These are phyloP conservation scores for Leccinum variicolor DNA, from an alignment of 768 basidiomycete species.

Conservation along the genomic window DNA sequence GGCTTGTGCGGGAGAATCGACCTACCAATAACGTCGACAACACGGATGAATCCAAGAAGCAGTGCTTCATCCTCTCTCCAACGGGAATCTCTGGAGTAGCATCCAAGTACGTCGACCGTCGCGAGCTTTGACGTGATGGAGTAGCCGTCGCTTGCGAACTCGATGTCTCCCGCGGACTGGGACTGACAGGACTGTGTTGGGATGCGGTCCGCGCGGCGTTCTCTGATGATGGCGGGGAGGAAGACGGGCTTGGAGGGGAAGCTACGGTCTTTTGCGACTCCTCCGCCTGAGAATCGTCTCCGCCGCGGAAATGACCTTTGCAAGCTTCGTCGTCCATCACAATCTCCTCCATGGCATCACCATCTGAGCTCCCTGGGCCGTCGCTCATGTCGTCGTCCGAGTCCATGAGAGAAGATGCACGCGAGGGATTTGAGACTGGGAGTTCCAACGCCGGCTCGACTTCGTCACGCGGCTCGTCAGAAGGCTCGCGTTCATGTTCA, in stretches of 20 bases:
- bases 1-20: constrained; percentile 6
- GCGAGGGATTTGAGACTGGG: constrained; percentile 55
- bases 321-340: constrained; percentile 65
- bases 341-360: constrained; percentile 82
- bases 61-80: constrained; percentile 79
- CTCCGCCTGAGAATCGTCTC: constrained; percentile 32
- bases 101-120: constrained; percentile 39
- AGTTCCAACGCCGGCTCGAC: constrained; percentile 64
- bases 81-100: constrained; percentile 44
- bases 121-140: constrained; percentile 54
- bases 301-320: constrained; percentile 25
- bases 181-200: constrained; percentile 23
- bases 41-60: constrained; percentile 72
- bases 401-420: constrained; percentile 52
- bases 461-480: constrained; percentile 56
- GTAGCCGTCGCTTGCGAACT: constrained; percentile 35
- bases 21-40: constrained; percentile 75
- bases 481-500: constrained; percentile 50
- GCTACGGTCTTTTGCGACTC: constrained; percentile 28
- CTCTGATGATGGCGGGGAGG: constrained; percentile 31
- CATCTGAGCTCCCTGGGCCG: constrained; percentile 71
- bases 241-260: constrained; percentile 29
- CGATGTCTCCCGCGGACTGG: constrained; percentile 29
- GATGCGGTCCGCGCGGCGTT: constrained; percentile 25
- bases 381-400: constrained; percentile 80